These are phyloP conservation scores for Phyllosticta citribraziliensis DNA, from an alignment of 2,329 filamentous ascomycete genomes.

Conservation along the genomic window DNA sequence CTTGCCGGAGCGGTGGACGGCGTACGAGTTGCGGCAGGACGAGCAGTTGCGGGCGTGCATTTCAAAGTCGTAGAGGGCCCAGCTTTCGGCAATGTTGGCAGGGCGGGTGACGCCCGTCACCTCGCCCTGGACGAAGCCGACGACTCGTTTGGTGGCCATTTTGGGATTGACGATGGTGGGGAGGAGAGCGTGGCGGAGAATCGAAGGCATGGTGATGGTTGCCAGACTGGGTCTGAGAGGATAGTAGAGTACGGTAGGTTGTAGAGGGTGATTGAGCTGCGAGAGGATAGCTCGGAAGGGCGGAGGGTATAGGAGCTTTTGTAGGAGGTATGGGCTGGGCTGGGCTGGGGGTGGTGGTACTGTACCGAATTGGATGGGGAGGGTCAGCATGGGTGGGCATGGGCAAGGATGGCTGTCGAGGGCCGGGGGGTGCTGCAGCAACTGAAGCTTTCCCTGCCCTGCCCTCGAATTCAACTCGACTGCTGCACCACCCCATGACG, in stretches of 20 bases:
- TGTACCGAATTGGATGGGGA: neutral
- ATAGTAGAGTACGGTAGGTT: too few relatives aligned
- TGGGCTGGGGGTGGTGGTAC: neutral
- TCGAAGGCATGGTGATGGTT: slow-evolving; percentile 6
- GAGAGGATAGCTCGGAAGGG: neutral
- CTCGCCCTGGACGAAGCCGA: slow-evolving; percentile 28
- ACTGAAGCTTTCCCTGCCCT: neutral
- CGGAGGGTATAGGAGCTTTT: neutral
- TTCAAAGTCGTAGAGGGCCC: slow-evolving; percentile 40
- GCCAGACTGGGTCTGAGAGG: neutral
- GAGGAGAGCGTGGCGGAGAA: slow-evolving; percentile 17
- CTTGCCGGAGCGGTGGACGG: slow-evolving; percentile 29
- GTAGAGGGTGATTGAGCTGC: neutral
- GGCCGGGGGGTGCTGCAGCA: neutral
- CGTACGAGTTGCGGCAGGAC: slow-evolving; percentile 35
- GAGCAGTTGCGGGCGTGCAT: slow-evolving; percentile 36
- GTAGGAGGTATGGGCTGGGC: neutral
- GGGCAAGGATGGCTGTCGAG: neutral
- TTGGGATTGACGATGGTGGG: slow-evolving; percentile 25
- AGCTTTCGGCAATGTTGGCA: slow-evolving; percentile 32
- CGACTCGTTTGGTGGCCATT: slow-evolving; percentile 16
- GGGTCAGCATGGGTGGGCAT: neutral
- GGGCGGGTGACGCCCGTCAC: slow-evolving; percentile 32
- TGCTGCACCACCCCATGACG: too few relatives aligned
- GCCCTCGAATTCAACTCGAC: too few relatives aligned